phyloP scores from a whole-genome alignment of 106 monocot genomes.

The Acanthochlamys bracteata region DNA sequence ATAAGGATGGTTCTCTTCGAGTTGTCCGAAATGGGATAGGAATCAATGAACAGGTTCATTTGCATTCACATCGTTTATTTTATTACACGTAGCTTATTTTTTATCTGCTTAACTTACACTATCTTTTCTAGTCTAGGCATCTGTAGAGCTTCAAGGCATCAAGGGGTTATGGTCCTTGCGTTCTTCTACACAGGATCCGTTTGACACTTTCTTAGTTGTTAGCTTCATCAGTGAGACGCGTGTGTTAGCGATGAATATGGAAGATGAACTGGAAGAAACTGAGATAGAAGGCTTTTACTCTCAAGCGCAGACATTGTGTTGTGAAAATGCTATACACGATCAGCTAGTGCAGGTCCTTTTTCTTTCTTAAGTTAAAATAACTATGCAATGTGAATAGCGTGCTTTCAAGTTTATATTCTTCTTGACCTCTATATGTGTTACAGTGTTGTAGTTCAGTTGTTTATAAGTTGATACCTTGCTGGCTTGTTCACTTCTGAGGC shows the following conservation, averaged over 20 bases:
- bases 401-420: not conserved
- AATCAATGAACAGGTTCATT: conserved; percentile 85
- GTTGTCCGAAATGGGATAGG: conserved; percentile 96
- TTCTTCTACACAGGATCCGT: conserved; percentile 59
- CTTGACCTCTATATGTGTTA: not conserved
- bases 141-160: conserved; percentile 96
- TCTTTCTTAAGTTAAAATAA: not conserved
- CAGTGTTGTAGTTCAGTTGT: not conserved
- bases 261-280: conserved; percentile 96
- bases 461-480: not conserved
- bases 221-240: conserved; percentile 98
- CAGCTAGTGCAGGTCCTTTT: conserved; percentile 75
- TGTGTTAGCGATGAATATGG: conserved; percentile 92
- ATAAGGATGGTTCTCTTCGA: conserved; percentile 94
- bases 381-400: conserved; percentile 5
- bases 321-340: conserved; percentile 83
- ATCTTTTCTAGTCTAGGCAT: conserved; percentile 40
- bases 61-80: not conserved
- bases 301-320: conserved; percentile 85
- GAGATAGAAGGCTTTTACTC: conserved; percentile 95
- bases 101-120: not conserved
- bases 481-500: not conserved
- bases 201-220: conserved; percentile 94
- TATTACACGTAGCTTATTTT: not conserved
- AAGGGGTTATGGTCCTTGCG: conserved; percentile 96